These are phyloP conservation scores for Ganoderma lucidum DNA, from an alignment of 1,284 basidiomycete species.

Conservation along the genomic window DNA sequence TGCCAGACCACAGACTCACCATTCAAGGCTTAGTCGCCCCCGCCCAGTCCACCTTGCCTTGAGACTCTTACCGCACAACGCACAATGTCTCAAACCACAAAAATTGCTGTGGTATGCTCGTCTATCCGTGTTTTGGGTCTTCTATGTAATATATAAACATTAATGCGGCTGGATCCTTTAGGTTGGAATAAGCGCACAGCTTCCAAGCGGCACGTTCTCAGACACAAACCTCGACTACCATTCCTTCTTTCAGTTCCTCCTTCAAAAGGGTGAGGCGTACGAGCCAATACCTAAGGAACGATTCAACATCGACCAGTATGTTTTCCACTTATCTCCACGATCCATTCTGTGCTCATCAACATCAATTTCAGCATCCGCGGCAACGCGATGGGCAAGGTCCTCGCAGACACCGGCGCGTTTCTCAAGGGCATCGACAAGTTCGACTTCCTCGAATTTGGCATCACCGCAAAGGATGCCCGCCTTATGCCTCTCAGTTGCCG, in stretches of 20 bases:
- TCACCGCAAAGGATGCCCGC: conserved; percentile 47
- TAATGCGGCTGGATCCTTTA: conserved; percentile 17
- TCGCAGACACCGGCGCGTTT: conserved; percentile 46
- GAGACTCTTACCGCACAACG: too few species aligned
- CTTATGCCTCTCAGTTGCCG: conserved; percentile 47
- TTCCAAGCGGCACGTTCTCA: conserved; percentile 43
- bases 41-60: too few species aligned
- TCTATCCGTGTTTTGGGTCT: too few species aligned
- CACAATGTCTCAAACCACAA: too few species aligned
- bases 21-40: too few species aligned
- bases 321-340: not conserved
- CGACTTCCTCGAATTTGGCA: conserved; percentile 51
- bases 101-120: too few species aligned
- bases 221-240: conserved; percentile 45
- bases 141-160: too few species aligned
- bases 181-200: conserved; percentile 49
- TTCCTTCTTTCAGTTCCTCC: conserved; percentile 48
- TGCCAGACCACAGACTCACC: too few species aligned
- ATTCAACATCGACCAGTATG: conserved; percentile 44
- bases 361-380: conserved; percentile 37
- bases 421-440: conserved; percentile 47
- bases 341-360: not conserved
- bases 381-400: conserved; percentile 37
- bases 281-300: conserved; percentile 44
- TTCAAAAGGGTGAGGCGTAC: conserved; percentile 45